Base-by-base conservation (phyloP, 129 eudicot genomes). In the Escallonia rubra region DNA sequence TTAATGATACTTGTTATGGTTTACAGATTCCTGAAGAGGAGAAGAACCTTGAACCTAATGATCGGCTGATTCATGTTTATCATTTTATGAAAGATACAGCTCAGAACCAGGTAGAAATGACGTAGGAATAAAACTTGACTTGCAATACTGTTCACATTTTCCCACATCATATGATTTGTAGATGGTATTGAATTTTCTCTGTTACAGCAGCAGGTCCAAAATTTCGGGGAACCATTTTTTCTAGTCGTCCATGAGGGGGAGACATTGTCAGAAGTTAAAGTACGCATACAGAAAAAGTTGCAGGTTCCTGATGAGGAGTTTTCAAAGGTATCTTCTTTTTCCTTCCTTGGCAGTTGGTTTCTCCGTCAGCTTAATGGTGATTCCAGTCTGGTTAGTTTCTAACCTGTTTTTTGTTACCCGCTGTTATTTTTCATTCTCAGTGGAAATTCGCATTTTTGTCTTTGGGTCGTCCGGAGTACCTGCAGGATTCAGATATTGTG, bases 251-350 rank as follows among this genome's bases (percentile, higher is more conserved):
- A 69, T 78, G 97, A 87, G 61, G 95, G 90, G 40, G 97, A 90
- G 69, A 87, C 79, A 7, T 74, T 90, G 70, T 80, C 95, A 58
- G 85, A 82, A 41, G 86, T 90, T 43, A 90, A 87, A 72, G 65
- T 56, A 43, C 82, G 95, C 51, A 75, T 90, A 45, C 97, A 90
- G 69, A 84, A 87, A 75, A 90, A 87, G 77, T 78, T 90, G 75
- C 87, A 82, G 78, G 89, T 90, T 62, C 84, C 91, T 51, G 95
- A 90, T 63, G 97, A 87, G 68, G 97, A 90, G 74, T 90, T 86
- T 69, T 80, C 89, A 15, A 90, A 86, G 97, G 97, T 90, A 75
- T 41, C 5, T 56, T 51, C 10, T 7, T 53, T 8, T 65, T 65
- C 15, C 55, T 50, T 38, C 48, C 55, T 64, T 45, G 12, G 8